Percentiles rank a stretch among this genome's conserved stretches.
phyloP scores from a whole-genome alignment of 768 basidiomycete genomes.

The Paxillus ammoniavirescens region DNA sequence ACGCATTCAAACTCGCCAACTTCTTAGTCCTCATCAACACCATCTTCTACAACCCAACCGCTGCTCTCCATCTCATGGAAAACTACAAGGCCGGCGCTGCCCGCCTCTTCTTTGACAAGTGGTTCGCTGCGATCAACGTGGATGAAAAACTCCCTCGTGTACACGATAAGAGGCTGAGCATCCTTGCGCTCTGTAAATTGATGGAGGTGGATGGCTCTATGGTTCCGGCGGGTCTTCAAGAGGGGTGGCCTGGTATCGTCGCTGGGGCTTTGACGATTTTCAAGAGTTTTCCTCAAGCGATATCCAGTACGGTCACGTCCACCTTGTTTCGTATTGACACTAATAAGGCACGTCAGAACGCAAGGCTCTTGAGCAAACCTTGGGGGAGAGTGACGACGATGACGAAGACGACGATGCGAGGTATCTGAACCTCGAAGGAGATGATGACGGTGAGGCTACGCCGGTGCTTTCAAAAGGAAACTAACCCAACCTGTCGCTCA shows the following conservation, averaged over 20 bases:
- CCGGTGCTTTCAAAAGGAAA: neutral
- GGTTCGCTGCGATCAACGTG: slow-evolving; percentile 73
- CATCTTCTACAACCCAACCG: slow-evolving; percentile 79
- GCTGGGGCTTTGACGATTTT: slow-evolving; percentile 70
- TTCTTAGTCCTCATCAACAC: slow-evolving; percentile 82
- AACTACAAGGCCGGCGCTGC: slow-evolving; percentile 53
- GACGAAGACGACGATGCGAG: slow-evolving; percentile 50
- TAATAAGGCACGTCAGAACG: slow-evolving; percentile 39
- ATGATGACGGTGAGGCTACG: slow-evolving; percentile 49
- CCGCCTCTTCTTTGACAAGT: slow-evolving; percentile 77
- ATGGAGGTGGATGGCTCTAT: slow-evolving; percentile 62
- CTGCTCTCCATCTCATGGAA: slow-evolving; percentile 77
- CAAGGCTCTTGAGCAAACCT: slow-evolving; percentile 56
- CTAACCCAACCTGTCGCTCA: slow-evolving; percentile 20
- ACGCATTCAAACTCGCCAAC: slow-evolving; percentile 68
- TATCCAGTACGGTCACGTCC: slow-evolving; percentile 53
- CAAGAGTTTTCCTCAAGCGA: slow-evolving; percentile 73
- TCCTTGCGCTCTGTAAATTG: slow-evolving; percentile 72
- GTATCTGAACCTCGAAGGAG: slow-evolving; percentile 62
- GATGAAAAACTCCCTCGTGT: slow-evolving; percentile 70
- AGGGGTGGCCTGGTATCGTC: slow-evolving; percentile 77
- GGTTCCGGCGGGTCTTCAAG: slow-evolving; percentile 59
- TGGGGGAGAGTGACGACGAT: slow-evolving; percentile 42
- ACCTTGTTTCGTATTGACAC: neutral
- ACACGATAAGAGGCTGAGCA: slow-evolving; percentile 85